Evolutionary conservation across 805 yeast species (phyloP).

Genomic region (Candida sonorensis): DNA sequence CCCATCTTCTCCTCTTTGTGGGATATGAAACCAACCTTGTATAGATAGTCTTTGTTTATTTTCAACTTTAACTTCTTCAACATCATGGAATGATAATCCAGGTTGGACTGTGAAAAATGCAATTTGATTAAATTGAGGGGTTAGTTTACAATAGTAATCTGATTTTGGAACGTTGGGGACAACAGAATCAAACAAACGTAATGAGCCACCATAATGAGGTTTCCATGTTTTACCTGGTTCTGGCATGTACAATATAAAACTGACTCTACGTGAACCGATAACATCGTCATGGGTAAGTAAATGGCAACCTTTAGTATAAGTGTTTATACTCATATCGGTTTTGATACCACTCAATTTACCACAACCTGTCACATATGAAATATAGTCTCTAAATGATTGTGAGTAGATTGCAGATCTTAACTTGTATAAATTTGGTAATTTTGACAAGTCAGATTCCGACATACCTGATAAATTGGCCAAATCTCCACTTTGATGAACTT

Average conservation of each 20-base stretch:
- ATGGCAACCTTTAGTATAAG: slow-evolving; percentile 91
- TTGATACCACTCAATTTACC: slow-evolving; percentile 87
- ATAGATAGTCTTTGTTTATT: slow-evolving; percentile 78
- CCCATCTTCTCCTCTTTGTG: slow-evolving; percentile 89
- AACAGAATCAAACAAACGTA: slow-evolving; percentile 79
- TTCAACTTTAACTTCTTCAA: slow-evolving; percentile 90
- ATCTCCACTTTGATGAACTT: slow-evolving; percentile 85
- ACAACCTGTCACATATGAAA: slow-evolving; percentile 73
- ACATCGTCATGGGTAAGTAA: slow-evolving; percentile 95
- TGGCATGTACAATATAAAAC: slow-evolving; percentile 87
- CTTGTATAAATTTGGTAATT: slow-evolving; percentile 69
- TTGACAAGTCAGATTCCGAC: slow-evolving; percentile 62
- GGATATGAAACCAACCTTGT: slow-evolving; percentile 99
- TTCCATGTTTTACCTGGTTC: slow-evolving; percentile 90
- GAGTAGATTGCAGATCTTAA: slow-evolving; percentile 86
- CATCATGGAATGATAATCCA: slow-evolving; percentile 95
- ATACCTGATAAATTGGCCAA: slow-evolving; percentile 87
- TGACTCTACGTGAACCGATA: slow-evolving; percentile 88
- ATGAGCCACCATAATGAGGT: slow-evolving; percentile 87
- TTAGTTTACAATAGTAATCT: slow-evolving; percentile 60
- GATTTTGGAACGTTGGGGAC: slow-evolving; percentile 86
- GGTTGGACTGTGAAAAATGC: slow-evolving; percentile 96
- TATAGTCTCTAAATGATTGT: slow-evolving; percentile 70
- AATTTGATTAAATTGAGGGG: slow-evolving; percentile 93
- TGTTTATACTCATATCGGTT: slow-evolving; percentile 88